These are phyloP conservation scores for Ballota nigra DNA, from an alignment of 257 asterid genomes.

Conservation along the genomic window DNA sequence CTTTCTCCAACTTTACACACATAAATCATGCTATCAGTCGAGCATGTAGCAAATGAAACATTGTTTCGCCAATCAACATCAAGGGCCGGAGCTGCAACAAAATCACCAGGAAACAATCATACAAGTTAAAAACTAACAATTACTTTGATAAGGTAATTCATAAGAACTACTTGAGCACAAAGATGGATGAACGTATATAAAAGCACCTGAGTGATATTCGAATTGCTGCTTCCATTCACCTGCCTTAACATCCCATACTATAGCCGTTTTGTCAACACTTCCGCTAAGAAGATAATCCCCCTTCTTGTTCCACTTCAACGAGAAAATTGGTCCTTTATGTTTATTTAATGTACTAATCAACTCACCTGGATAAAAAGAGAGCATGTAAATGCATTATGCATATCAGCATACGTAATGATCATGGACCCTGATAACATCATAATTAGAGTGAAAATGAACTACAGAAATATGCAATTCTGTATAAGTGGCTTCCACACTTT, in stretches of 20 bases:
- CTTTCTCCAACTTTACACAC: constrained; percentile 93
- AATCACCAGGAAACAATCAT: background rate
- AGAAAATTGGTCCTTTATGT: constrained; percentile 96
- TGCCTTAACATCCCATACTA: constrained; percentile 93
- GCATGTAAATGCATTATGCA: constrained; percentile 14
- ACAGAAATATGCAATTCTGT: background rate
- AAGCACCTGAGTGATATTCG: constrained; percentile 84
- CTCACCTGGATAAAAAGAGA: constrained; percentile 65
- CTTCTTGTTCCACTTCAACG: constrained; percentile 97
- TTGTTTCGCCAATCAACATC: constrained; percentile 99
- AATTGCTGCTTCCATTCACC: constrained; percentile 97
- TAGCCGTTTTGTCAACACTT: constrained; percentile 94
- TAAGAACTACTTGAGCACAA: constrained; percentile 13
- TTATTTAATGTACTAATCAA: constrained; percentile 72
- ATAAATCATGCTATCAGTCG: constrained; percentile 95
- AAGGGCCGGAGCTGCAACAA: constrained; percentile 76
- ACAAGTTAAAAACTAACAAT: constrained; percentile 4
- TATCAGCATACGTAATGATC: constrained; percentile 3
- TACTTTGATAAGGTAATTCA: constrained; percentile 15
- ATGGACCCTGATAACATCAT: background rate
- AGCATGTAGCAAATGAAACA: constrained; percentile 88
- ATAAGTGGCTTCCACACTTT: background rate
- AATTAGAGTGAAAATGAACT: background rate
- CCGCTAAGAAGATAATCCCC: constrained; percentile 97
- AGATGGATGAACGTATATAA: constrained; percentile 8